Base-by-base conservation (phyloP, 192 early-diverging fungal genomes). In the Podochytrium sp. region DNA sequence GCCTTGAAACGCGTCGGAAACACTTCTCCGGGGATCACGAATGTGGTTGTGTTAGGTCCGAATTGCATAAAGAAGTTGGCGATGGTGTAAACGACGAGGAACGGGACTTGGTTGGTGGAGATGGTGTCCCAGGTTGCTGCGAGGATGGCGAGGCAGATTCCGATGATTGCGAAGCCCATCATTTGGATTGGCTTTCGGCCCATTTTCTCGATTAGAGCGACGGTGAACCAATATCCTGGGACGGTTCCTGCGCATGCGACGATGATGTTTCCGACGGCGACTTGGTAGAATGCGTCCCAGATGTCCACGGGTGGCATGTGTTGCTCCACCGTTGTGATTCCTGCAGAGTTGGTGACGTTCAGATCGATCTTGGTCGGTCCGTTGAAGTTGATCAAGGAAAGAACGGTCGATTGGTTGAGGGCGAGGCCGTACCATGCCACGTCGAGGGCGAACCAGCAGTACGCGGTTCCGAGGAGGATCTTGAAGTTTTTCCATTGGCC, bases 221-320 rank as follows among this genome's bases (percentile, higher is more conserved):
- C 95, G 2, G 93, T 83, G 78, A 99, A 84, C 93, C 92, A 96
- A 90, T 98, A 99, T 49, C 97, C 97, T 38, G 97, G 97, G 5
- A 99, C 74, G 58, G 78, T 80, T 57, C 80, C 80, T 51, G 62
- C 43, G 50, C 58, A 78, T 51, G 93, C 92, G 78, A 99, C 90
- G 76, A 96, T 96, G 75, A 96, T 88, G 86, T 92, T 96, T 66
- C 97, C 97, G 74, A 95, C 80, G 30, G 93, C 80, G 47, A 71
- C 78, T 12, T 65, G 56, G 71, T 65, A 79, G 74, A 53, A 74
- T 0, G 40, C 12, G 43, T 67, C 51, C 76, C 76, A 79, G 30
- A 81, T 60, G 52, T 84, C 90, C 78, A 89, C 89, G 81, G 82
- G 89, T 1, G 73, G 73, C 10, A 30, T 50, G 50, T 53, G 16